Evolutionary conservation across 1,284 basidiomycete species (phyloP).

Genomic region (Neolentinus lepideus): DNA sequence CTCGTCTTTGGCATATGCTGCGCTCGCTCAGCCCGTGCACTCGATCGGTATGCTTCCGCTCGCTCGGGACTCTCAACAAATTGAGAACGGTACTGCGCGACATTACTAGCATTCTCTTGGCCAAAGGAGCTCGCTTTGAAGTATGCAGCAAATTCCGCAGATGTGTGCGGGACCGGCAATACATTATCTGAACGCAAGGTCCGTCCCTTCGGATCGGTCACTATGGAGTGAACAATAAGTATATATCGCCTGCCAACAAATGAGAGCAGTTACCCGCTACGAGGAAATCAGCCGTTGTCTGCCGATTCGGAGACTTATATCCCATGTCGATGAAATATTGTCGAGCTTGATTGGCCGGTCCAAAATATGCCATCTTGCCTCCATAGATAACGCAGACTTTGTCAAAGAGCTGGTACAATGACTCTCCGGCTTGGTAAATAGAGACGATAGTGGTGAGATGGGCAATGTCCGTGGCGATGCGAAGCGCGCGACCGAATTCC

Average conservation of each 20-base stretch:
- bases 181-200: constrained; percentile 39
- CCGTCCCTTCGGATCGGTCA: constrained; percentile 60
- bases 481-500: constrained; percentile 54
- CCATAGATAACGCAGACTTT: constrained; percentile 67
- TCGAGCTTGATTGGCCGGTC: constrained; percentile 50
- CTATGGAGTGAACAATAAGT: constrained; percentile 20
- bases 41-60: constrained; percentile 31
- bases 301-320: constrained; percentile 48
- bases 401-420: constrained; percentile 51
- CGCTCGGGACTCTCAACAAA: constrained; percentile 29
- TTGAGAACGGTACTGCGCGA: constrained; percentile 25
- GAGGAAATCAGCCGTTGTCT: constrained; percentile 69
- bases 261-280: not conserved
- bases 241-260: not conserved
- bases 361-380: constrained; percentile 70
- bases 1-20: constrained; percentile 28
- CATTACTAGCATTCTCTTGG: constrained; percentile 24
- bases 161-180: constrained; percentile 45
- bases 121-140: constrained; percentile 24
- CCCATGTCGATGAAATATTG: constrained; percentile 67
- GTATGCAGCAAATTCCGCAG: constrained; percentile 49
- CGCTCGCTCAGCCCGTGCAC: constrained; percentile 38
- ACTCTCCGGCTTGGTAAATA: constrained; percentile 64
- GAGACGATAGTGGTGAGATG: constrained; percentile 52
- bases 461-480: constrained; percentile 53